Evolutionary conservation across 345 rosid species (phyloP).

Genomic region (Turnera subulata): DNA sequence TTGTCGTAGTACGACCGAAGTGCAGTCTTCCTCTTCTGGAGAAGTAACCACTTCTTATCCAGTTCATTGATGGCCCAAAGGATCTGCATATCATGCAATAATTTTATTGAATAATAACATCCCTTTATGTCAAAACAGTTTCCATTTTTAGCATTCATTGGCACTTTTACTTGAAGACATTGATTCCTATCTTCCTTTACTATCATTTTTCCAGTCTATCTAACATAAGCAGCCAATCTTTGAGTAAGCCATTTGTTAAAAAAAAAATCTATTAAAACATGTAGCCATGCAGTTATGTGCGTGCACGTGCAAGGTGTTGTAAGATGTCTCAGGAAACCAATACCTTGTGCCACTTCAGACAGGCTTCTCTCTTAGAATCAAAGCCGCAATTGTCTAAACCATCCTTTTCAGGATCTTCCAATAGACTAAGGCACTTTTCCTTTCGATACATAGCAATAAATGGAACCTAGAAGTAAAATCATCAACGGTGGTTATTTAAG

Average conservation of each 20-base stretch:
- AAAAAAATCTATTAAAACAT: too few species aligned
- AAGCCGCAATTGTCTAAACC: constrained; percentile 39
- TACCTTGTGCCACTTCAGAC: constrained; percentile 91
- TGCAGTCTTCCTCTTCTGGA: constrained; percentile 87
- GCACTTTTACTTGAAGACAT: too few species aligned
- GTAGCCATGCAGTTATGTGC: too few species aligned
- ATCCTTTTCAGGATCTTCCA: constrained; percentile 52
- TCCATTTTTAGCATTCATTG: too few species aligned
- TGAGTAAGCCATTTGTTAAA: too few species aligned
- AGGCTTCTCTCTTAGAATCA: constrained; percentile 45
- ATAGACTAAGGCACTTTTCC: constrained; percentile 76
- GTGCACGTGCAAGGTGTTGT: constrained; percentile 44
- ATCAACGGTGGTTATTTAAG: too few species aligned
- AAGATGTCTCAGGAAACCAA: constrained; percentile 15
- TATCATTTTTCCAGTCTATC: too few species aligned
- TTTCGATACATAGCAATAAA: constrained; percentile 90
- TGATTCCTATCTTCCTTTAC: too few species aligned
- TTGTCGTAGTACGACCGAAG: constrained; percentile 71
- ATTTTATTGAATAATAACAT: too few species aligned
- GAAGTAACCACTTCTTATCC: constrained; percentile 89
- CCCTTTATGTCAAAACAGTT: too few species aligned
- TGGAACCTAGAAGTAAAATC: constrained; percentile 61
- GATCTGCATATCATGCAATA: too few species aligned
- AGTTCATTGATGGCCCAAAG: constrained; percentile 87
- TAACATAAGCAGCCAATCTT: too few species aligned